phyloP scores from a whole-genome alignment of 345 rosid species.

The Camelina neglecta region DNA sequence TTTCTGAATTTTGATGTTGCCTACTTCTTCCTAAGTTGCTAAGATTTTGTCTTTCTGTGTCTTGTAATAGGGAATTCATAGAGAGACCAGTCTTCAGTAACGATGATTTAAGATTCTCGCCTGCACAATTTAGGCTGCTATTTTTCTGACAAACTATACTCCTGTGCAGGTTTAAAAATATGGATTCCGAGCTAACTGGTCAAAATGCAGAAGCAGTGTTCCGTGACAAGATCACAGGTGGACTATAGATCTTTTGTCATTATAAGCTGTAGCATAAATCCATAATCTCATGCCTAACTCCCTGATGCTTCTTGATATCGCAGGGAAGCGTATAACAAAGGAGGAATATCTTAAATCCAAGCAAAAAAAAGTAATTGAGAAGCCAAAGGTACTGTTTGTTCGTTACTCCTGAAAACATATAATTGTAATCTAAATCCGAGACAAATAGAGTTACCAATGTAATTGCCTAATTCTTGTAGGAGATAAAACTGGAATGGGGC shows the following conservation, averaged over 20 bases:
- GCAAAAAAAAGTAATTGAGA: slow-evolving; percentile 64
- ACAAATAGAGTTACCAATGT: slow-evolving; percentile 5
- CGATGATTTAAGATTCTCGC: background rate
- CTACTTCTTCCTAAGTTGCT: slow-evolving; percentile 15
- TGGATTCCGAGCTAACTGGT: slow-evolving; percentile 82
- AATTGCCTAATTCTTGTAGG: slow-evolving; percentile 50
- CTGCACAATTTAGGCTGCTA: slow-evolving; percentile 6
- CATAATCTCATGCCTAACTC: slow-evolving; percentile 26
- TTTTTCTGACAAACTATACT: slow-evolving; percentile 16
- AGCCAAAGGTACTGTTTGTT: slow-evolving; percentile 66
- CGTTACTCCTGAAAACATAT: background rate
- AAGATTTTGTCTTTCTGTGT: slow-evolving; percentile 22
- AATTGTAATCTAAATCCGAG: slow-evolving; percentile 11
- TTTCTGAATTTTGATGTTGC: background rate
- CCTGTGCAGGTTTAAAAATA: slow-evolving; percentile 60
- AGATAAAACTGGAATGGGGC: slow-evolving; percentile 93
- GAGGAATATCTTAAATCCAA: slow-evolving; percentile 67
- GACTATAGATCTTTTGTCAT: slow-evolving; percentile 19
- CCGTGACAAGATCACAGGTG: slow-evolving; percentile 88
- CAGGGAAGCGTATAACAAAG: slow-evolving; percentile 76
- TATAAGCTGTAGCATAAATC: slow-evolving; percentile 9
- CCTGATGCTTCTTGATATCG: slow-evolving; percentile 30
- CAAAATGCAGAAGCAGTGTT: slow-evolving; percentile 79
- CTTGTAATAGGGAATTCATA: slow-evolving; percentile 17
- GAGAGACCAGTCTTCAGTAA: slow-evolving; percentile 1